A percentile compares a stretch with the other conserved stretches of the same genome.
phyloP scores from a whole-genome alignment of 2,329 filamentous ascomycete species.

The Fusarium sp. region DNA sequence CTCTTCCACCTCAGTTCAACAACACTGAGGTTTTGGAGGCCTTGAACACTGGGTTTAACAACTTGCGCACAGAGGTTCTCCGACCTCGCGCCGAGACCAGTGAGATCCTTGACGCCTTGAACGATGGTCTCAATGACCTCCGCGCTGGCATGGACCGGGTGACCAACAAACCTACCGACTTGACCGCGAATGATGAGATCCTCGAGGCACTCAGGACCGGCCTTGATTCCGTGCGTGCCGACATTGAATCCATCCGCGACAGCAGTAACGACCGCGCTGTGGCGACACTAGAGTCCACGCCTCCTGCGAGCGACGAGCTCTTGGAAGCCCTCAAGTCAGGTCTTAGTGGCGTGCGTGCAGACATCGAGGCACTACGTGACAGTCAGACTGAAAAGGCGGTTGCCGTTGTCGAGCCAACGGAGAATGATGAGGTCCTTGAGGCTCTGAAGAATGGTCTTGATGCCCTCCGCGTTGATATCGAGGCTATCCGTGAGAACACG shows the following conservation, averaged over 20 bases:
- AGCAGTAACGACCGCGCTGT: slow-evolving; percentile 64
- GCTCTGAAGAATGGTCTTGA: slow-evolving; percentile 57
- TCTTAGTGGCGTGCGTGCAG: slow-evolving; percentile 78
- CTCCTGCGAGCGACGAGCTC: slow-evolving; percentile 85
- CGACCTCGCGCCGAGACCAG: slow-evolving; percentile 78
- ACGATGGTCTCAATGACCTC: slow-evolving; percentile 86
- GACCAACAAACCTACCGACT: slow-evolving; percentile 81
- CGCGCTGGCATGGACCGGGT: slow-evolving; percentile 82
- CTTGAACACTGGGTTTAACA: slow-evolving; percentile 78
- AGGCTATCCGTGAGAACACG: slow-evolving; percentile 66
- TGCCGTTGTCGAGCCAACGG: slow-evolving; percentile 59
- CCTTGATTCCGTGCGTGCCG: slow-evolving; percentile 78
- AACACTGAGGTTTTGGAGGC: slow-evolving; percentile 78
- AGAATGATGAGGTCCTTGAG: slow-evolving; percentile 86
- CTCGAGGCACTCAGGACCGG: slow-evolving; percentile 89
- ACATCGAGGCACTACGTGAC: slow-evolving; percentile 82
- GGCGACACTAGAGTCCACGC: slow-evolving; percentile 49
- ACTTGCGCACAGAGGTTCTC: slow-evolving; percentile 80
- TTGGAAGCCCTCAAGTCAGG: slow-evolving; percentile 88
- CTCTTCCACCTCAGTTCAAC: slow-evolving; percentile 57
- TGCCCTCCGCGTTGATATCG: slow-evolving; percentile 42
- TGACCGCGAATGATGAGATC: slow-evolving; percentile 90
- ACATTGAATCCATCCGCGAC: slow-evolving; percentile 83
- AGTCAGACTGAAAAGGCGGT: slow-evolving; percentile 61
- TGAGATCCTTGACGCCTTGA: slow-evolving; percentile 89